Evolutionary conservation across 371 early-diverging fungal species (phyloP), one percentile per base, ranked within the genome.

Genomic region (Dichotomocladium elegans): DNA sequence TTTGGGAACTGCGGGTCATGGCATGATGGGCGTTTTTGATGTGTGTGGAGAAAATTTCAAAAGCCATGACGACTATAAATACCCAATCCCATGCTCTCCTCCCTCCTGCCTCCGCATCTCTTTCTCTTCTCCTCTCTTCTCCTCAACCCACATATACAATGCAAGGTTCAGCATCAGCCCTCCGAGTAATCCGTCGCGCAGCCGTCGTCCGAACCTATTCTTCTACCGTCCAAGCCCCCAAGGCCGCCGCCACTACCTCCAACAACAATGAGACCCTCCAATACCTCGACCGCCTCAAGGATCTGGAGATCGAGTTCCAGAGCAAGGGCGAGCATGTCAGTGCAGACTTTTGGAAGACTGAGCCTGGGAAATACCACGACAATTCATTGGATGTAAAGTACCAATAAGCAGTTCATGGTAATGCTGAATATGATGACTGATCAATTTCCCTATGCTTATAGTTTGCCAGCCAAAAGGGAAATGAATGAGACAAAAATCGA

Each of bases 291-390:
- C 56, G 48, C 25, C 47, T 55, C 22, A 55, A 55, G 27, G 56
- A 55, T 28, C 41, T 33, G 40, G 56, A 55, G 45, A 55, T 55
- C 22, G 56, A 47, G 41, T 55, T 55, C 29, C 56, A 55, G 28
- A 55, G 48, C 56, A 41, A 48, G 31, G 48, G 48, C 9, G 56
- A 55, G 17, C 29, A 55, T 30, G 56, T 55, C 25, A 41, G 42
- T 21, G 48, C 25, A 31, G 56, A 55, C 25, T 55, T 55, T 31
- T 55, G 56, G 56, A 55, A 55, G 49, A 55, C 56, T 30, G 56
- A 55, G 15, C 56, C 56, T 19, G 56, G 56, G 29, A 55, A 47
- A n/a, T 26, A 53, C 27, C 25, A 10, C 17, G 19, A 40, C 25
- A 50, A 50, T 17, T 35, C 51, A 25, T 37, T 51, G 24, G 41